Conservation (phyloP, 164 flowering plant species). For the Tetracentron sinense region DNA sequence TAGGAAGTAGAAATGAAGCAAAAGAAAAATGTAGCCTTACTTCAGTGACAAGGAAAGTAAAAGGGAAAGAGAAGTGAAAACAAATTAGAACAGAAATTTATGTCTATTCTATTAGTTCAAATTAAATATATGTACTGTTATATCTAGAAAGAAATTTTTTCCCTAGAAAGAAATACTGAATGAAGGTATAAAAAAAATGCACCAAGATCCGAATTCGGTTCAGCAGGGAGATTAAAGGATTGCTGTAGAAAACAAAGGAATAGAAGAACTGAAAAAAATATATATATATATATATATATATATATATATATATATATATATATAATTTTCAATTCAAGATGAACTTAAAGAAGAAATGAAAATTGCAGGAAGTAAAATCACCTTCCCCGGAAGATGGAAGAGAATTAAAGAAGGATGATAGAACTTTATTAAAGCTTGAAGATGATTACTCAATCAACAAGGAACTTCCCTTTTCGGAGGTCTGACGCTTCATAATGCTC, state of each 20-base stretch:
- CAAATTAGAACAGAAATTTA: background rate
- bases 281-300: too few relatives aligned
- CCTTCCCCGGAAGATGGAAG: background rate
- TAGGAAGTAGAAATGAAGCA: background rate
- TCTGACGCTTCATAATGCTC: constrained; percentile 16
- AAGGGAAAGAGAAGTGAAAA: background rate
- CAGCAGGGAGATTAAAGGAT: background rate
- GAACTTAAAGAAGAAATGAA: background rate
- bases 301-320: too few relatives aligned
- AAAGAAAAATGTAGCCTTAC: background rate
- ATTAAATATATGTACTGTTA: too few relatives aligned
- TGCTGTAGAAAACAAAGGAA: too few relatives aligned
- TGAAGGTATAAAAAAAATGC: background rate
- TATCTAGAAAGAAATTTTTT: too few relatives aligned
- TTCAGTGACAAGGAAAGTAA: constrained; percentile 1
- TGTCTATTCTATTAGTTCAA: too few relatives aligned
- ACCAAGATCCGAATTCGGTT: too few relatives aligned
- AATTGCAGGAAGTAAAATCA: constrained; percentile 1
- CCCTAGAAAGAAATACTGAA: background rate
- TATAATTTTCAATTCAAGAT: background rate
- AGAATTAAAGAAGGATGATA: background rate
- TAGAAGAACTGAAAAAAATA: too few relatives aligned
- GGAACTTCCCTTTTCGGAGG: constrained; percentile 9
- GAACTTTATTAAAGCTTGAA: background rate
- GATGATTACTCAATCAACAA: constrained; percentile 3